Base-by-base conservation (phyloP, 257 asterid species). In the Gardenia jasminoides region DNA sequence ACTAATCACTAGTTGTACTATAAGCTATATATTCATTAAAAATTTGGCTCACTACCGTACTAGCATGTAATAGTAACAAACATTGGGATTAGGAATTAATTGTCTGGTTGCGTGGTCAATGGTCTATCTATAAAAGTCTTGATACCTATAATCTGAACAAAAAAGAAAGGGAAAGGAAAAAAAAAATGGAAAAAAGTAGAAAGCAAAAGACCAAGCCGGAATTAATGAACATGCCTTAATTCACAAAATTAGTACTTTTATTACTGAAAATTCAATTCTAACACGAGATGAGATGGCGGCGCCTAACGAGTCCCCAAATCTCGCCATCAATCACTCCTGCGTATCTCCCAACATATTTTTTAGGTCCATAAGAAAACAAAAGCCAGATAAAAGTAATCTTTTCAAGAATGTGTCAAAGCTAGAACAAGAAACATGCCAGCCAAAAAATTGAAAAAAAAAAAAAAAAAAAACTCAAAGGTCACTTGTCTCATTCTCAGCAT, bases 271-370 rank as follows among this genome's bases (percentile, higher is more conserved):
- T 31, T 24, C 15, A 71, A 70, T 70, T 71, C 6, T 71, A 69
- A 61, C 72, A 43, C 54, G 75, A 79, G 77, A 82, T 54, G 75
- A 79, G 77, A 82, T 80, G 85, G 84, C 88, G 92, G 91, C 89
- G 86, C 87, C 85, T 72, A 83, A 82, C 83, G 70, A 68, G 76
- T 75, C 87, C 95, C 82, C 66, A 70, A 81, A 86, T 91, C 86
- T 77, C 92, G 93, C 90, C 93, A 77, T 86, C 81, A 83, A 88
- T 91, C 83, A 72, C 92, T 89, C 90, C 72, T 36, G 13, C 75
- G 24, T 54, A 76, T 73, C 69, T 67, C 69, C 76, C 58, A 56
- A 67, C 36, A 20, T 0, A 17, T 17, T 10, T 3, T 43, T 73
- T 64, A 48, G 62, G 72, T 75, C 66, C 33, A 69, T 80, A 56